These are phyloP conservation scores for Phytopythium litorale DNA, from an alignment of 352 stramenopile species.

Conservation along the genomic window DNA sequence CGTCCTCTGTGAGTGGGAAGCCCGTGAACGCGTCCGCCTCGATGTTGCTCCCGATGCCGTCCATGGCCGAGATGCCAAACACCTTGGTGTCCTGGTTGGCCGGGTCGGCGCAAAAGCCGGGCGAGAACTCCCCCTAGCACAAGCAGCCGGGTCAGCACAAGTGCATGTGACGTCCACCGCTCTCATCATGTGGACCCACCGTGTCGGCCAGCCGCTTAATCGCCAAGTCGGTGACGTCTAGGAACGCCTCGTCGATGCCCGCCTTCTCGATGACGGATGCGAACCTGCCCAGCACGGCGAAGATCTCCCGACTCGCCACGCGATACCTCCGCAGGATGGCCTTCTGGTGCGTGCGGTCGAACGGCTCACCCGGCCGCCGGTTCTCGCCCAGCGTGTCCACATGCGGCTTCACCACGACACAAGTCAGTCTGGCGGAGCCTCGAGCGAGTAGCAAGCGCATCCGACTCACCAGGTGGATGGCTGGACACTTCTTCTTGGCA, in stretches of 20 bases:
- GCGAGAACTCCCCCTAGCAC: constrained; percentile 40
- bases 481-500: constrained; percentile 66
- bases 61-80: constrained; percentile 47
- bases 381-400: constrained; percentile 82
- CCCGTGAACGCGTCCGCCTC: constrained; percentile 18
- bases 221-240: constrained; percentile 73
- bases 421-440: not conserved
- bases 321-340: constrained; percentile 77
- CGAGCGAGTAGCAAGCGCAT: not conserved
- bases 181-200: constrained; percentile 15
- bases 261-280: constrained; percentile 65
- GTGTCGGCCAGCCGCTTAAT: constrained; percentile 41
- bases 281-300: constrained; percentile 47
- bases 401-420: constrained; percentile 45
- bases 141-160: not conserved
- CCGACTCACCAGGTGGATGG: constrained; percentile 62
- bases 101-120: constrained; percentile 56
- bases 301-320: constrained; percentile 75
- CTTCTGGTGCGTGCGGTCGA: constrained; percentile 78
- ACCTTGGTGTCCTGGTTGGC: constrained; percentile 66
- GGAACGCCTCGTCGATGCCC: constrained; percentile 79
- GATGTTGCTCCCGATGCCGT: constrained; percentile 25
- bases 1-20: constrained; percentile 62
- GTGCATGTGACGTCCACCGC: constrained; percentile 2
- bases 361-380: constrained; percentile 48